These are phyloP conservation scores for Ascochyta viciae-villosae DNA, from an alignment of 2,329 filamentous ascomycete species.

Conservation along the genomic window DNA sequence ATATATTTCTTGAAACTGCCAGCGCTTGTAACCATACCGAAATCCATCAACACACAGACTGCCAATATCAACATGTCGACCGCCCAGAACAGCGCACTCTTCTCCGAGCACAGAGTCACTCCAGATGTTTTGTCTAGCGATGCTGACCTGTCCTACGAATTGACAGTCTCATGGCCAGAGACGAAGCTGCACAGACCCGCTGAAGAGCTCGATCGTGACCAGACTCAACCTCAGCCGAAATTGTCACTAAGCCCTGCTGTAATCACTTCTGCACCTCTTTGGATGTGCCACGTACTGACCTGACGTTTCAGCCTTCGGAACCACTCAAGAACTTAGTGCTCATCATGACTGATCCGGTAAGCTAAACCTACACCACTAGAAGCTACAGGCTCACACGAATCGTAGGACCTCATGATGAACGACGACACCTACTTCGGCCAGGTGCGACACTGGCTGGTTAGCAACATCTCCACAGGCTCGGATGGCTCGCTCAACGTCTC, in stretches of 20 bases:
- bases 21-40: not conserved
- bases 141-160: slow-evolving; percentile 18
- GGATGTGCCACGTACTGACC: not conserved
- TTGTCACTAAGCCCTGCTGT: slow-evolving; percentile 22
- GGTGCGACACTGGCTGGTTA: slow-evolving; percentile 34
- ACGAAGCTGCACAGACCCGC: slow-evolving; percentile 21
- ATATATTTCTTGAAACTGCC: not conserved
- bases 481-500: slow-evolving; percentile 18
- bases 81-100: slow-evolving; percentile 5
- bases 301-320: slow-evolving; percentile 14
- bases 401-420: slow-evolving; percentile 30
- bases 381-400: not conserved
- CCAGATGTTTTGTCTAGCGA: slow-evolving; percentile 25
- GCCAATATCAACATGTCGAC: not conserved
- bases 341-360: slow-evolving; percentile 29
- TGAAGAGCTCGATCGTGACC: slow-evolving; percentile 21
- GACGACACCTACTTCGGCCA: slow-evolving; percentile 32
- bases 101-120: slow-evolving; percentile 24
- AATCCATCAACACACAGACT: not conserved
- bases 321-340: slow-evolving; percentile 24
- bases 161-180: slow-evolving; percentile 25
- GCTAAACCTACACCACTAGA: not conserved
- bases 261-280: not conserved
- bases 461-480: slow-evolving; percentile 18
- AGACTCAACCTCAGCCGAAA: slow-evolving; percentile 28